Evolutionary conservation across 225 moss, liverwort and hornwort genomes (phyloP).

Genomic region (Lunularia cruciata): DNA sequence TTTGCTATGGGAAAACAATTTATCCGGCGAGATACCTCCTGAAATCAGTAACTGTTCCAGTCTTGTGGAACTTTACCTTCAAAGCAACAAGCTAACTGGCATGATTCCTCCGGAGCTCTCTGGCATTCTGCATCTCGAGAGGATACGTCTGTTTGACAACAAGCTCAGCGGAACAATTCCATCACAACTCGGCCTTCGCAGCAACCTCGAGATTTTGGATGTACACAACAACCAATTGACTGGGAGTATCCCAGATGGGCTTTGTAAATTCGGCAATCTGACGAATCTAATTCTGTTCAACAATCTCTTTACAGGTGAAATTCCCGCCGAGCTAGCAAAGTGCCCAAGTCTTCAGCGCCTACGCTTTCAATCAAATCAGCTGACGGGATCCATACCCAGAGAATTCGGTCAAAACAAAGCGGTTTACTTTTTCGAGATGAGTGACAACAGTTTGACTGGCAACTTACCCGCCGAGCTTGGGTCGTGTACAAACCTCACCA

Average conservation of each 20-base stretch:
- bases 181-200: neutral
- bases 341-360: constrained; percentile 20
- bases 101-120: constrained; percentile 4
- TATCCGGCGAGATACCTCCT: constrained; percentile 1
- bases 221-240: constrained; percentile 8
- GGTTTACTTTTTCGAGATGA: constrained; percentile 39
- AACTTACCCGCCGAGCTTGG: constrained; percentile 49
- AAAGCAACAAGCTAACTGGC: neutral
- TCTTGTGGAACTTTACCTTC: neutral
- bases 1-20: neutral
- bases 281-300: neutral
- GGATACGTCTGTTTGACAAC: constrained; percentile 23
- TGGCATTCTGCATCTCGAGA: neutral
- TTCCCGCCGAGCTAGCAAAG: constrained; percentile 29
- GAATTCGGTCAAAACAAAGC: constrained; percentile 44
- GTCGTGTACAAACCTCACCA: constrained; percentile 44
- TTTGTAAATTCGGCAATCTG: constrained; percentile 1
- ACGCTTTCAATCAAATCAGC: constrained; percentile 23
- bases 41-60: constrained; percentile 6
- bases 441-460: constrained; percentile 50
- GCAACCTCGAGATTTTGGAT: constrained; percentile 15
- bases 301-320: constrained; percentile 29
- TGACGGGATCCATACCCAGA: constrained; percentile 47
- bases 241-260: constrained; percentile 15
- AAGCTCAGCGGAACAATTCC: constrained; percentile 36